phyloP scores from a whole-genome alignment of 257 asterid species.

The Hygrophila difformis region DNA sequence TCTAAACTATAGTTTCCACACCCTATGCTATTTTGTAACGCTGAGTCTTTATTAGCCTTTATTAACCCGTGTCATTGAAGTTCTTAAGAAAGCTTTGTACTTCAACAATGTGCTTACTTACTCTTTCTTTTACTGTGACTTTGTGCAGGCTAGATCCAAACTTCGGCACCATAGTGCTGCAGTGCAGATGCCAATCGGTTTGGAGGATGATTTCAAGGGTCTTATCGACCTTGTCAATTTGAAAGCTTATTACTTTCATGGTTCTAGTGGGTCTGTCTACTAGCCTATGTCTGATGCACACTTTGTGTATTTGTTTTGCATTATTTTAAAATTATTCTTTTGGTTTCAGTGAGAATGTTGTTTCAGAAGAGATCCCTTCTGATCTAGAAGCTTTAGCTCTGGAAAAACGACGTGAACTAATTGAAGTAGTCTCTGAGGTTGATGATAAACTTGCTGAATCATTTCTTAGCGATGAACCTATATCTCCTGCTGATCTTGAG shows the following conservation, averaged over 20 bases:
- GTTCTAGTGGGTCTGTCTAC: slow-evolving; percentile 79
- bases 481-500: slow-evolving; percentile 75
- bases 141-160: slow-evolving; percentile 69
- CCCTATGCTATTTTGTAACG: background rate
- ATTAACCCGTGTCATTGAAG: background rate
- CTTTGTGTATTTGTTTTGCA: slow-evolving; percentile 7
- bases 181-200: slow-evolving; percentile 87
- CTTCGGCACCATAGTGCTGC: slow-evolving; percentile 99
- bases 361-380: slow-evolving; percentile 73
- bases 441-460: slow-evolving; percentile 89
- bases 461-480: slow-evolving; percentile 88
- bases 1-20: slow-evolving; percentile 7
- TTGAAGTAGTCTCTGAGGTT: slow-evolving; percentile 92
- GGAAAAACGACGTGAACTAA: slow-evolving; percentile 79
- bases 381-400: slow-evolving; percentile 51
- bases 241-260: slow-evolving; percentile 80
- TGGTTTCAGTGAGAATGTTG: slow-evolving; percentile 61
- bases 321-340: slow-evolving; percentile 5
- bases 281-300: slow-evolving; percentile 19
- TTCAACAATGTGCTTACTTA: slow-evolving; percentile 15
- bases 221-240: slow-evolving; percentile 75
- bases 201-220: slow-evolving; percentile 95
- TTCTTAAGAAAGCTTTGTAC: too few relatives aligned
- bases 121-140: slow-evolving; percentile 14
- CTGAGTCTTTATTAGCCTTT: slow-evolving; percentile 5